These are phyloP conservation scores for Zopfochytrium polystomum DNA, from an alignment of 371 early-diverging fungal species.

Conservation along the genomic window DNA sequence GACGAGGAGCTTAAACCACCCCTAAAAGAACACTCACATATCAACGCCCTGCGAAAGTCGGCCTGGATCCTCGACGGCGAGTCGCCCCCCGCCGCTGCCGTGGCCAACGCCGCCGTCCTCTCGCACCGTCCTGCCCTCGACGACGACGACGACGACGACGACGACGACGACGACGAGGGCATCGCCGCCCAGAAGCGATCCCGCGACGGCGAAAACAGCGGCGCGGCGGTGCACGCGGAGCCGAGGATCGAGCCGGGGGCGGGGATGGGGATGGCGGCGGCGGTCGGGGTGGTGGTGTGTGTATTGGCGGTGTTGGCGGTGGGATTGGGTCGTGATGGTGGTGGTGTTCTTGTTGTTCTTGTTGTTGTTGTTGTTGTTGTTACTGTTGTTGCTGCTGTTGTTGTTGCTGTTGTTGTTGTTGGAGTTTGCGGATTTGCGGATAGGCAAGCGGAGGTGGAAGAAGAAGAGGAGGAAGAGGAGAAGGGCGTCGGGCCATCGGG, in stretches of 20 bases:
- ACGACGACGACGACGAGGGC: conserved; percentile 16
- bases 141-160: conserved; percentile 6
- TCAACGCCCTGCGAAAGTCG: too few species aligned
- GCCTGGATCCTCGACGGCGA: too few species aligned
- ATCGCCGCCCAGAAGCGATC: background rate
- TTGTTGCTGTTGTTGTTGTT: conserved; percentile 2
- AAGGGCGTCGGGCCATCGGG: background rate
- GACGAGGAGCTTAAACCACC: too few species aligned
- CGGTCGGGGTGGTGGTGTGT: too few species aligned
- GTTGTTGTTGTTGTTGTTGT: background rate
- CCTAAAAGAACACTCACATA: too few species aligned
- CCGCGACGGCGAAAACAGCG: background rate
- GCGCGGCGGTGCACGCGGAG: background rate
- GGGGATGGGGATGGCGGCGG: background rate
- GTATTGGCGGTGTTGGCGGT: background rate
- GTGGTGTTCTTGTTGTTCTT: background rate
- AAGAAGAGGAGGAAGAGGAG: conserved; percentile 6
- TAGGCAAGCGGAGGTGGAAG: background rate
- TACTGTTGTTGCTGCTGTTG: background rate
- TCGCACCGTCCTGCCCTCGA: too few species aligned
- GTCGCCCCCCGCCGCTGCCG: too few species aligned
- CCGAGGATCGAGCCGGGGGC: background rate
- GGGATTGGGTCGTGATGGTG: background rate
- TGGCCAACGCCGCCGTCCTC: background rate
- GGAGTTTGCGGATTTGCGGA: background rate